Conservation (phyloP, 495 filamentous ascomycete genomes). For the Aspergillus cavernicola region DNA sequence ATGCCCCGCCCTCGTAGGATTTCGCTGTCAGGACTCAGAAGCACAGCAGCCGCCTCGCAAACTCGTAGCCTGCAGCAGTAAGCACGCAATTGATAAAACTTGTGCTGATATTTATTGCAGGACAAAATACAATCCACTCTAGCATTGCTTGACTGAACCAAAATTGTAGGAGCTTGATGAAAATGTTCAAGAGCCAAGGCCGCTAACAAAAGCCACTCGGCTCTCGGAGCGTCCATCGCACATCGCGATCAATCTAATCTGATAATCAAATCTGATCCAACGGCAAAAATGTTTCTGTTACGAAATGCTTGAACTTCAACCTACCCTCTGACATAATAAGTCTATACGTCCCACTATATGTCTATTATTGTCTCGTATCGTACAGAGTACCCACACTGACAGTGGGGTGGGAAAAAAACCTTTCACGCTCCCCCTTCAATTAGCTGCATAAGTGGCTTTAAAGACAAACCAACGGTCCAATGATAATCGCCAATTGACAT, state of each 20-base stretch:
- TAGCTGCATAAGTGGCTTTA: background rate
- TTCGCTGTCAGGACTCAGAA: background rate
- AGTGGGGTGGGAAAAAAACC: background rate
- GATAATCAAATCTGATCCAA: background rate
- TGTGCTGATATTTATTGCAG: background rate
- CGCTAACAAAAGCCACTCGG: background rate
- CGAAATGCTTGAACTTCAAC: background rate
- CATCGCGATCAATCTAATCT: slow-evolving; percentile 2
- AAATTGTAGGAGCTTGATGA: background rate
- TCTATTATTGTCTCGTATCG: too few species aligned
- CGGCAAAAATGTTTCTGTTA: background rate
- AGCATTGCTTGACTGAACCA: background rate
- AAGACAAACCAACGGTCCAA: background rate
- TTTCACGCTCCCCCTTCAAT: background rate
- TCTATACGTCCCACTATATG: too few species aligned
- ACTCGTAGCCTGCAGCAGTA: too few species aligned
- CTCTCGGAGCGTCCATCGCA: background rate
- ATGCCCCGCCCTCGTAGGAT: background rate
- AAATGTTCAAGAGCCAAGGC: background rate
- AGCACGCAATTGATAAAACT: too few species aligned
- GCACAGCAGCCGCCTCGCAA: background rate
- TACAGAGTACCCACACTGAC: background rate
- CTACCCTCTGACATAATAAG: background rate
- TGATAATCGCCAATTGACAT: background rate
- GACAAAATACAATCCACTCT: background rate